phyloP scores from a whole-genome alignment of 129 eudicot genomes.

The Apium graveolens region DNA sequence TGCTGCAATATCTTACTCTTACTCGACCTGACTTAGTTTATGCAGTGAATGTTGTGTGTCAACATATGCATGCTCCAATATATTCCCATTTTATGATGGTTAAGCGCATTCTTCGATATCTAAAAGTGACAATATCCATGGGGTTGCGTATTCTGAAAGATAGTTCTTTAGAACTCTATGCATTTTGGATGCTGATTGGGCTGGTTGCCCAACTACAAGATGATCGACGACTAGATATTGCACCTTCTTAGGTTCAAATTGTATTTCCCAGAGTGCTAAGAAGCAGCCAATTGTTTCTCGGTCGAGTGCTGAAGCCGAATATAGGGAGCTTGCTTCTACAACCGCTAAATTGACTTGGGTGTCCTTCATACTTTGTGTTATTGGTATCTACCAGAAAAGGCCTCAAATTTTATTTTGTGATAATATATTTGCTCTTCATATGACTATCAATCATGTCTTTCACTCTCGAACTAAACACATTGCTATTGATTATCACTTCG shows the following conservation, averaged over 20 bases:
- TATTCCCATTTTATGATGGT: not conserved
- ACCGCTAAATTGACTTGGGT: not conserved
- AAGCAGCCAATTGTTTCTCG: not conserved
- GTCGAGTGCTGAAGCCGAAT: not conserved
- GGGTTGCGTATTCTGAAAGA: not conserved
- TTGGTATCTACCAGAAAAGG: not conserved
- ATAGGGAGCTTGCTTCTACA: not conserved
- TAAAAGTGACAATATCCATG: not conserved
- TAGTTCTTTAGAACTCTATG: not conserved
- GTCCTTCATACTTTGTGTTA: not conserved
- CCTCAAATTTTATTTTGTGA: not conserved
- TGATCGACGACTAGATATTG: not conserved
- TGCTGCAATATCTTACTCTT: not conserved
- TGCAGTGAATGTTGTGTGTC: not conserved
- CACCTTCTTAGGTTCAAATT: not conserved
- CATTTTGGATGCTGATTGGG: not conserved
- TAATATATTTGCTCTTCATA: not conserved
- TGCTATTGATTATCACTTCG: not conserved
- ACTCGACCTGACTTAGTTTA: not conserved
- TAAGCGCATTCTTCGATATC: not conserved
- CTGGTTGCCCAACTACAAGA: not conserved
- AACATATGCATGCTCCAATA: not conserved
- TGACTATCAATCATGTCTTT: not conserved
- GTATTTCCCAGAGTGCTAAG: not conserved
- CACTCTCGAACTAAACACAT: not conserved